Percentiles rank a stretch among this genome's conserved stretches.
Evolutionary conservation across 2,329 filamentous ascomycete species (phyloP).

Genomic region (Plenodomus lindquistii): DNA sequence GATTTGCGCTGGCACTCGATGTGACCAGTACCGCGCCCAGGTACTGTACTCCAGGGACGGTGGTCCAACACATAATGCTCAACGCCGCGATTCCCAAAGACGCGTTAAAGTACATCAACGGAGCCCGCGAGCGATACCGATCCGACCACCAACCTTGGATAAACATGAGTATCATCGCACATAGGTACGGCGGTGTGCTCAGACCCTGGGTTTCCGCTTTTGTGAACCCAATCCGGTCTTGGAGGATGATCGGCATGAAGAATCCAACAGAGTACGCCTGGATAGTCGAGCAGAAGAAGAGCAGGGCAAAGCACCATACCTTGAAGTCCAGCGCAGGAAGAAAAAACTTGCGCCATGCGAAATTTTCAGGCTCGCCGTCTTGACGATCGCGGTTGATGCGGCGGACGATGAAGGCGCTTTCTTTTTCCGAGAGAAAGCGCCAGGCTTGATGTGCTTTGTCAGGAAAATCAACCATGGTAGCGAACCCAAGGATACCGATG

Average conservation of each 20-base stretch:
- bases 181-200: background rate
- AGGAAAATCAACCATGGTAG: slow-evolving; percentile 6
- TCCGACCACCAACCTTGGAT: background rate
- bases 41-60: background rate
- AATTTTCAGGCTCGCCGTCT: background rate
- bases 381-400: background rate
- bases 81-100: background rate
- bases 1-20: background rate
- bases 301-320: background rate
- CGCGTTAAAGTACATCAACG: background rate
- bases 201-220: background rate
- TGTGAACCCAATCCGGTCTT: background rate
- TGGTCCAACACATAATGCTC: background rate
- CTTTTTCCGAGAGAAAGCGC: background rate
- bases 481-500: background rate
- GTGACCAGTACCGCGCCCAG: background rate
- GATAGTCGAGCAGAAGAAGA: background rate
- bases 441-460: slow-evolving; percentile 1
- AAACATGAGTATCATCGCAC: background rate
- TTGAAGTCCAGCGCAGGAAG: background rate
- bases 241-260: background rate
- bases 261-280: background rate
- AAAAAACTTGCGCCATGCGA: background rate
- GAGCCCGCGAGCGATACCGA: background rate
- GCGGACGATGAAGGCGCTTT: background rate